Base-by-base conservation (phyloP, 164 flowering plant species). In the Stephania cephalantha region DNA sequence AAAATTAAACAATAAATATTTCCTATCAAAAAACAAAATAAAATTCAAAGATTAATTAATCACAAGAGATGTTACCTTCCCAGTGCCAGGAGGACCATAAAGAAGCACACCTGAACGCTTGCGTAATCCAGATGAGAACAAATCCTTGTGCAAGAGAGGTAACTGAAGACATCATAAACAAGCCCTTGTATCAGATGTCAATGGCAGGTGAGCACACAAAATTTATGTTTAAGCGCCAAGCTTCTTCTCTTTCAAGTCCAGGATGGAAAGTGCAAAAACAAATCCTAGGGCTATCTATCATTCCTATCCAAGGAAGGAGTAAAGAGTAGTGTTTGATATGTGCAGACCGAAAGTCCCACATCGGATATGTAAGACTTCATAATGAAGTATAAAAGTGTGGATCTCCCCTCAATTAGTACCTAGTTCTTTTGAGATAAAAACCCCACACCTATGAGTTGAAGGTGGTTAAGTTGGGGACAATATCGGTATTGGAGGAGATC, bases 1-100 rank as follows among this genome's bases (percentile, higher is more conserved):
- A 9, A 35, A 18, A 9, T 61, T 7, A n/a, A 1, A 5, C 8
- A 61, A 61, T 6, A 15, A 50, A 18, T 2, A 61, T 17, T 61
- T 7, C 9, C 7, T 20, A 18, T 17, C 66, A 58, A 50, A 15
- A 50, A 50, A 15, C 55, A 50, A 50, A 9, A 15, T 10, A 50
- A 50, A 17, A 15, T 35, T 35, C 42, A 35, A 35, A 35, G 61
- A 12, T 4, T 13, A 18, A 66, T 73, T 50, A 67, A 20, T 11
- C 7, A 71, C 17, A 72, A 1, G 25, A 20, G n/a, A 71, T 78
- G 79, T 77, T 83, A 94, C 98, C 85, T 95, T 95, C 73, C 99
- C 98, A 2, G 97, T 95, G 69, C 98, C 98, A 44, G 99, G 99
- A 76, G 99, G 99, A 76, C 99, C 99, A 87, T 95, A 93, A 17